Base-by-base conservation (phyloP, 1,139 yeast genomes). In the Diutina pseudorugosa region DNA sequence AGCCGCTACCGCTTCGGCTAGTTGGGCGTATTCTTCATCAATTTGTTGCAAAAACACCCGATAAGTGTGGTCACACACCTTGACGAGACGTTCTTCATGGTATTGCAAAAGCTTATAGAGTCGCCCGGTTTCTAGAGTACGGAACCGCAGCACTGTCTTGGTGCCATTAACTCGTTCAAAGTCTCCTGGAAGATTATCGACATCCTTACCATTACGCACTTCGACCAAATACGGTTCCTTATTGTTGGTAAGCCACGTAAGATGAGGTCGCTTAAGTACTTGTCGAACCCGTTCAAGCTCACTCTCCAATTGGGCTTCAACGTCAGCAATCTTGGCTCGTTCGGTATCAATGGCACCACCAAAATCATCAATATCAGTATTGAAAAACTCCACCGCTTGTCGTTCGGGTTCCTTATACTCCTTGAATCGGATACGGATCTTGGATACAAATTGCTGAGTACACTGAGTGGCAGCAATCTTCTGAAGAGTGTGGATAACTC, bases 101-200 rank as follows among this genome's bases (percentile, higher is more conserved):
- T 83, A 82, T 54, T 81, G 83, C 47, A 84, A 64, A 44, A 72
- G 67, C 52, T 80, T 80, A 52, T 82, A 75, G 42, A 86, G 68
- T 18, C 69, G 67, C 1, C 71, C 61, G 1, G 81, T 73, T 45
- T 66, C 69, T 0, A 94, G 88, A 0, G 95, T 74, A 55, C 93
- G 71, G 63, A 81, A 91, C 54, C 97, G 70, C 2, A 89, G 79
- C 2, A 87, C 82, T 2, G 80, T 67, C 55, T 81, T 80, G 0
- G 96, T 88, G 7, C 85, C 83, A 59, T 79, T 85, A 42, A 85
- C 77, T 58, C 87, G 82, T 11, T 83, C 68, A 95, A 97, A 93
- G 54, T 79, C 80, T 1, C 68, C 58, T 0, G 98, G 97, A 1
- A 90, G 66, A 2, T 68, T 66, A 52, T 76, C 77, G 4, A 77